These are phyloP conservation scores for Gymnopilus junonius DNA, from an alignment of 768 basidiomycete genomes.

Conservation along the genomic window DNA sequence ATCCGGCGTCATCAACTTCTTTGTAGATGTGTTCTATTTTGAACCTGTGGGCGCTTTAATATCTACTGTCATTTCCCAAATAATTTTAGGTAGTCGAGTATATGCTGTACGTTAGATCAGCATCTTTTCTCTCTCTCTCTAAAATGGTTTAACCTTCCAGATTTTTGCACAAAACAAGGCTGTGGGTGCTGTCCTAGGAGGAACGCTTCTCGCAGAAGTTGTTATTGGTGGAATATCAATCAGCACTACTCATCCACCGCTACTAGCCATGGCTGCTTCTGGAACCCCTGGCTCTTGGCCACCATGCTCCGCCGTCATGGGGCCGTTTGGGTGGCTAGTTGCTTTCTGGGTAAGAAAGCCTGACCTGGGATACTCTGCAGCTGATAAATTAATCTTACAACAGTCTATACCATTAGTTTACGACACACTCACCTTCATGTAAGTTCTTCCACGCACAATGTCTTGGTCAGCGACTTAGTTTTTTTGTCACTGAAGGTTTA, in stretches of 20 bases:
- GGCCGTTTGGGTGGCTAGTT: slow-evolving; percentile 25
- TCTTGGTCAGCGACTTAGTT: slow-evolving; percentile 4
- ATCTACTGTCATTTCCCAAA: slow-evolving; percentile 28
- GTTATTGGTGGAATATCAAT: slow-evolving; percentile 20
- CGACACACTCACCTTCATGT: slow-evolving; percentile 23
- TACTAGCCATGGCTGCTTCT: slow-evolving; percentile 4
- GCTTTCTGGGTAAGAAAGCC: slow-evolving; percentile 26
- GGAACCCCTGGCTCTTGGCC: slow-evolving; percentile 15
- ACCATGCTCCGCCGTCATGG: slow-evolving; percentile 25
- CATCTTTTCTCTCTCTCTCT: background rate
- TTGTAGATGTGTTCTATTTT: slow-evolving; percentile 24
- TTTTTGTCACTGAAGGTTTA: slow-evolving; percentile 5
- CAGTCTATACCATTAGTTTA: slow-evolving; percentile 21
- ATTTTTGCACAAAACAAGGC: slow-evolving; percentile 20
- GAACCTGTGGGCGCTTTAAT: slow-evolving; percentile 30
- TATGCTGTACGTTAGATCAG: slow-evolving; percentile 21
- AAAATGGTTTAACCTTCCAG: slow-evolving; percentile 7
- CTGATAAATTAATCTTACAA: background rate
- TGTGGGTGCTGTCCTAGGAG: slow-evolving; percentile 13
- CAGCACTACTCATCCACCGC: slow-evolving; percentile 20
- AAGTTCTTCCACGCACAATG: background rate
- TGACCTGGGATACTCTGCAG: background rate
- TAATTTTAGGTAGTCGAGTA: slow-evolving; percentile 28
- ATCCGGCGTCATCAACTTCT: background rate
- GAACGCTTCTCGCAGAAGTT: slow-evolving; percentile 18